Percentiles rank a stretch among this genome's conserved stretches.
phyloP scores from a whole-genome alignment of 75 land plant genomes.

The Cryptomeria japonica region DNA sequence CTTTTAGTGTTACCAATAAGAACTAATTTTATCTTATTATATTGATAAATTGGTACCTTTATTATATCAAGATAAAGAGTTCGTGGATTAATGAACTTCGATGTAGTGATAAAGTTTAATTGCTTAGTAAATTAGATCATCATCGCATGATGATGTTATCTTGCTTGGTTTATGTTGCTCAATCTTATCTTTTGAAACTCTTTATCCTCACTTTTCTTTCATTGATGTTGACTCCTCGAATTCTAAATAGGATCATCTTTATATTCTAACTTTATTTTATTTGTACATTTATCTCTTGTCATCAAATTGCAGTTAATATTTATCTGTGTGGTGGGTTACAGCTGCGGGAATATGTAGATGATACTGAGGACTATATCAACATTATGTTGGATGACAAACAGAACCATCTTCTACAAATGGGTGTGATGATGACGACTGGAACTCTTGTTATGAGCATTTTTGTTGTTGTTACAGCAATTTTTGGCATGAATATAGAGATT shows the following conservation, averaged over 20 bases:
- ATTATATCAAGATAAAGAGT: background rate
- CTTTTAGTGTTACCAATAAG: background rate
- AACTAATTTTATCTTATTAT: no score
- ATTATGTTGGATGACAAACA: conserved; percentile 59
- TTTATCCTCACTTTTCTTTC: background rate
- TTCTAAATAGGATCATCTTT: no score
- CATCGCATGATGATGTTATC: background rate
- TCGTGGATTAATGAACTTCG: background rate
- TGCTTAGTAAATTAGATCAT: background rate
- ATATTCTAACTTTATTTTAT: no score
- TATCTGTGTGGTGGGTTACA: conserved; percentile 1
- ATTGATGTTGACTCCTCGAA: background rate
- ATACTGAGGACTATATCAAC: conserved; percentile 61
- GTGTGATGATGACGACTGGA: conserved; percentile 47
- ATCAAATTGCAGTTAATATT: background rate
- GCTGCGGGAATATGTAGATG: conserved; percentile 55
- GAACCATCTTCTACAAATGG: conserved; percentile 54
- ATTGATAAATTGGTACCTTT: no score
- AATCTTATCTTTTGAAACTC: background rate
- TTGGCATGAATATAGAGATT: conserved; percentile 84
- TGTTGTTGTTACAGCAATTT: conserved; percentile 46
- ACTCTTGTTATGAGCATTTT: conserved; percentile 40
- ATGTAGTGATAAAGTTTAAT: no score
- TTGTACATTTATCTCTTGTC: background rate
- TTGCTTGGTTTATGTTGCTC: background rate